Evolutionary conservation across 108 stramenopile genomes (phyloP).

Genomic region (Pseudonitzschia multiseries): DNA sequence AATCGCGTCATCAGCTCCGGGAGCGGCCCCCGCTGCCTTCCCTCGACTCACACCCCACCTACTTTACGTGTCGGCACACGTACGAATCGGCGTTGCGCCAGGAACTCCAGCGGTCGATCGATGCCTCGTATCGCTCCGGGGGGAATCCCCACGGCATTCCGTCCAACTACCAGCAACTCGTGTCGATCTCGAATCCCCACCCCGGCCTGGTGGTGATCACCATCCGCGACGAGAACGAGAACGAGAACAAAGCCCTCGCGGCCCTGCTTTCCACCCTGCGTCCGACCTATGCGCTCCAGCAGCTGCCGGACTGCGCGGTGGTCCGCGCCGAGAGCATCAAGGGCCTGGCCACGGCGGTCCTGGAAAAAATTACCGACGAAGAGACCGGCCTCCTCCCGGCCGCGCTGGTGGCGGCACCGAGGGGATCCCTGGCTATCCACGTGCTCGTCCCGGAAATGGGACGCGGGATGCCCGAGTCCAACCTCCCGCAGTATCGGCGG

Average conservation of each 20-base stretch:
- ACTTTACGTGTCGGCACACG: constrained; percentile 56
- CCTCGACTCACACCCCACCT: constrained; percentile 37
- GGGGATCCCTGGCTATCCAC: constrained; percentile 48
- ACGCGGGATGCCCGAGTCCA: constrained; percentile 42
- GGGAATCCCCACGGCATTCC: background rate
- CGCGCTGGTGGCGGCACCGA: constrained; percentile 24
- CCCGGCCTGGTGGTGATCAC: constrained; percentile 48
- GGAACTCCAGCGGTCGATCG: constrained; percentile 23
- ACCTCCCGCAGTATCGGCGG: constrained; percentile 31
- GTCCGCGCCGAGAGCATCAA: constrained; percentile 51
- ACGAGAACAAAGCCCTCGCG: background rate
- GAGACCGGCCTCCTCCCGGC: background rate
- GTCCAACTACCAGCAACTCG: background rate
- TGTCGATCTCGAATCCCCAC: constrained; percentile 34
- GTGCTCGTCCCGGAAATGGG: constrained; percentile 52
- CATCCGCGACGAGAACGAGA: background rate
- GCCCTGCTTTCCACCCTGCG: background rate
- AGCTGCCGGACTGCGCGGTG: constrained; percentile 40
- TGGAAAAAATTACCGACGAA: background rate
- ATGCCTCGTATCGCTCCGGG: background rate
- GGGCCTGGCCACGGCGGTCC: constrained; percentile 41
- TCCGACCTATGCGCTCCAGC: constrained; percentile 57
- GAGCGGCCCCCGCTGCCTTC: constrained; percentile 25
- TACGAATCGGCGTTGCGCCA: constrained; percentile 54
- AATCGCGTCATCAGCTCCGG: background rate